Percentiles rank a stretch among this genome's conserved stretches.
Evolutionary conservation across 371 early-diverging fungal genomes (phyloP).

Genomic region (Syncephalastrum racemosum): DNA sequence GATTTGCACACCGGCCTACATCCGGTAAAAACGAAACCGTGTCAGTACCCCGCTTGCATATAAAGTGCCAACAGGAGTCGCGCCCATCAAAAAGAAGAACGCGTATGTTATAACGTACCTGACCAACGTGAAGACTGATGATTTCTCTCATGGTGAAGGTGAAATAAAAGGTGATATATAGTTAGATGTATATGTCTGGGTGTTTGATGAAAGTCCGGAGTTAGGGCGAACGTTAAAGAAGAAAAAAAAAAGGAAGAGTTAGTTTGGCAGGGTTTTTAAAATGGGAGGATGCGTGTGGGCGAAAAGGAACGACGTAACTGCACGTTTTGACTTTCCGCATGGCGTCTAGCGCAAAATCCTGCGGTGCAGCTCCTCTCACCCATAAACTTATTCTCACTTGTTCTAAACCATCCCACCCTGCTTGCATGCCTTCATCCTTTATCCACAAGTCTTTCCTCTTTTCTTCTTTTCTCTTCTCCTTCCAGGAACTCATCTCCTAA

Average conservation of each 20-base stretch:
- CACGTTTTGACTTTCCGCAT: too few relatives aligned
- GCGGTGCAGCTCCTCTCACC: too few relatives aligned
- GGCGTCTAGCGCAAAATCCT: too few relatives aligned
- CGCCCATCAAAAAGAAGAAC: not conserved
- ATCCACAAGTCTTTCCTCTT: too few relatives aligned
- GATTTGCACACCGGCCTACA: conserved; percentile 98
- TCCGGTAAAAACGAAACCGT: conserved; percentile 33
- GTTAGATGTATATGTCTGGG: conserved; percentile 3
- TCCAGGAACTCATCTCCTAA: too few relatives aligned
- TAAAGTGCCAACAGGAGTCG: not conserved
- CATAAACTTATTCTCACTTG: too few relatives aligned
- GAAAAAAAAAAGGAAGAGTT: not conserved
- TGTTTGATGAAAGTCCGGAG: conserved; percentile 1
- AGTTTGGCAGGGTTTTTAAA: not conserved
- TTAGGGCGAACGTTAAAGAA: conserved; percentile 4
- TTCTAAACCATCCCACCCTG: too few relatives aligned
- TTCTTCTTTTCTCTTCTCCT: too few relatives aligned
- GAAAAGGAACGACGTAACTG: too few relatives aligned
- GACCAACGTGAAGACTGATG: conserved; percentile 95
- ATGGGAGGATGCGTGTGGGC: too few relatives aligned
- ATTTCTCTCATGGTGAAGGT: conserved; percentile 87
- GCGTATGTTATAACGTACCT: conserved; percentile 51
- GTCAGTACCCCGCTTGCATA: not conserved
- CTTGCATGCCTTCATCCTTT: too few relatives aligned
- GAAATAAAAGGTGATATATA: not conserved